Conservation (phyloP, 345 rosid species). For the Syzygium aqueum region DNA sequence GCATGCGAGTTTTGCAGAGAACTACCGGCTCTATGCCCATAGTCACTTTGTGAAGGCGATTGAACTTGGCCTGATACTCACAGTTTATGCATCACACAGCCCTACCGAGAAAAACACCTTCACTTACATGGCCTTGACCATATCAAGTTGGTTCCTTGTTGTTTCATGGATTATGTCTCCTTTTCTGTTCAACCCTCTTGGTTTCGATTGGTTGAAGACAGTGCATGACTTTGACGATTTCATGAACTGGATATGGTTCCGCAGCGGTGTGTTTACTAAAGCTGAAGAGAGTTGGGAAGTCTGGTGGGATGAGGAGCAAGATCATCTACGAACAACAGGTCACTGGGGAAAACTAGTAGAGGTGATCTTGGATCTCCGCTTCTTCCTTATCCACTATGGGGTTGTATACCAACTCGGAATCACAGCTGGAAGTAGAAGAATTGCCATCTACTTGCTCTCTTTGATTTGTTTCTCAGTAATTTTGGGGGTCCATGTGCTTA, state of each 20-base stretch:
- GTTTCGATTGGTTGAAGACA: neutral
- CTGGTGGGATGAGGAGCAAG: conserved; percentile 4
- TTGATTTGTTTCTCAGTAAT: neutral
- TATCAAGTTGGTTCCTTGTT: neutral
- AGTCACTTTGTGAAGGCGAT: conserved; percentile 34
- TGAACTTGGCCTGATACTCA: neutral
- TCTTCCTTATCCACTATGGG: conserved; percentile 4
- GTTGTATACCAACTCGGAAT: neutral
- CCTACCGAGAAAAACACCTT: neutral
- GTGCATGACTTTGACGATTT: neutral
- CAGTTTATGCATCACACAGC: neutral
- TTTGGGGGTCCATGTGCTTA: neutral
- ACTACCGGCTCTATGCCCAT: conserved; percentile 26
- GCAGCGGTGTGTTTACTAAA: neutral
- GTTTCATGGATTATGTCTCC: neutral
- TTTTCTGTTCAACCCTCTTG: conserved; percentile 1
- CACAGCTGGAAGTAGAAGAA: neutral
- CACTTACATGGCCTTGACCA: neutral
- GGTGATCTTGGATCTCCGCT: neutral
- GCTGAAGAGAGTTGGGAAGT: conserved; percentile 4
- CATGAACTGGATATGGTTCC: conserved; percentile 1
- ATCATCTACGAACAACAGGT: neutral
- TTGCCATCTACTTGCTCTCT: neutral
- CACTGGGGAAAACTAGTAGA: neutral
- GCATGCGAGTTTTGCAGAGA: conserved; percentile 26